Conservation (phyloP, 345 rosid species). For the Carallia brachiata region DNA sequence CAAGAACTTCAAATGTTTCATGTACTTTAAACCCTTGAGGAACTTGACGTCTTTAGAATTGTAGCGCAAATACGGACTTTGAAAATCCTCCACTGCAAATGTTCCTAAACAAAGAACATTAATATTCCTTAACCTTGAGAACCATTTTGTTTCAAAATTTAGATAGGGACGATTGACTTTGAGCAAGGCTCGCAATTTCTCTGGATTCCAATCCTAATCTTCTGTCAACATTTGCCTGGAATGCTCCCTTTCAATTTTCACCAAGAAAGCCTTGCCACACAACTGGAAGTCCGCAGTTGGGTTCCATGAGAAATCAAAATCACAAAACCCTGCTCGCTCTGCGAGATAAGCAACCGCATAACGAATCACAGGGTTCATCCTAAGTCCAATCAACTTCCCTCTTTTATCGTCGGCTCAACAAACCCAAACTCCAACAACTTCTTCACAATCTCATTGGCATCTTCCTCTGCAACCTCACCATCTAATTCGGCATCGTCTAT, state of each 20-base stretch:
- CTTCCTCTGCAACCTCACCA: not conserved
- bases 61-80: too few relatives aligned
- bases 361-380: conserved; percentile 44
- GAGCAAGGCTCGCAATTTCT: conserved; percentile 36
- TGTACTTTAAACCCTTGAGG: conserved; percentile 23
- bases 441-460: not conserved
- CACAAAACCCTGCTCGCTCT: conserved; percentile 15
- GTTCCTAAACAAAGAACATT: conserved; percentile 43
- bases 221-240: conserved; percentile 2
- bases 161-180: conserved; percentile 45
- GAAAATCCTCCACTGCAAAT: conserved; percentile 9
- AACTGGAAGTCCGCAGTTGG: conserved; percentile 13
- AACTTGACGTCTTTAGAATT: not conserved
- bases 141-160: conserved; percentile 38
- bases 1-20: conserved; percentile 36
- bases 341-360: conserved; percentile 38
- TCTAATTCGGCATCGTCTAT: not conserved
- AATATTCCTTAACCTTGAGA: conserved; percentile 27
- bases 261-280: conserved; percentile 41
- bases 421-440: not conserved
- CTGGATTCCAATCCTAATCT: not conserved
- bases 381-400: conserved; percentile 32
- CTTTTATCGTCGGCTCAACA: conserved; percentile 35
- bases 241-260: conserved; percentile 14
- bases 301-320: conserved; percentile 15